A percentile compares a stretch with the other conserved stretches of the same genome.
Conservation (phyloP, 768 basidiomycete species). For the Rhodotorula diobovata region DNA sequence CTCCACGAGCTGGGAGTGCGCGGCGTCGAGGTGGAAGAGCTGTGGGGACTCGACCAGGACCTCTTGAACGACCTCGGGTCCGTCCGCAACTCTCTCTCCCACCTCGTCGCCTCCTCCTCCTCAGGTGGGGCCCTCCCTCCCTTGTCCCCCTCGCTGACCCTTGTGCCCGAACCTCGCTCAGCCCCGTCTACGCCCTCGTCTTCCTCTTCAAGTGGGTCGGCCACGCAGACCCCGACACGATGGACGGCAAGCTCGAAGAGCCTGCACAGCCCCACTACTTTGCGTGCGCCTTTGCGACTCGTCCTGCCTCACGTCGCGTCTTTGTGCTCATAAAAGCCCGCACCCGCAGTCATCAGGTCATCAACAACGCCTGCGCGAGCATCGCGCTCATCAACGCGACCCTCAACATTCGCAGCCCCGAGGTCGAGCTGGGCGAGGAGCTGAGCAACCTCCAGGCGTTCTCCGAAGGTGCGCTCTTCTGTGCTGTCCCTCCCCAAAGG, state of each 20-base stretch:
- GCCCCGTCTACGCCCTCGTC: constrained; percentile 79
- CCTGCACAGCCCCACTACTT: constrained; percentile 61
- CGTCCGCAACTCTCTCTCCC: background rate
- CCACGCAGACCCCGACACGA: constrained; percentile 41
- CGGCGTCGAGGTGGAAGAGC: constrained; percentile 80
- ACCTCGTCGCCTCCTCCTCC: background rate
- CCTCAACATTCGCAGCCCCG: constrained; percentile 27
- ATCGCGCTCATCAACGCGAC: constrained; percentile 38
- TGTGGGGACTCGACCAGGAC: constrained; percentile 67
- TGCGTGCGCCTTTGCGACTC: constrained; percentile 49
- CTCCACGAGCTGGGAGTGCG: constrained; percentile 67
- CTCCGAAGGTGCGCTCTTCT: constrained; percentile 19
- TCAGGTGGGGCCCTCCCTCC: background rate
- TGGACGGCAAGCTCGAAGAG: constrained; percentile 43
- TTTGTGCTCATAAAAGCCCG: background rate
- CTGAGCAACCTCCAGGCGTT: constrained; percentile 35
- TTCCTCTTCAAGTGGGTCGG: constrained; percentile 98
- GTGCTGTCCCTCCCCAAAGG: background rate
- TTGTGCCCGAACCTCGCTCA: constrained; percentile 45
- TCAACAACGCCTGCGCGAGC: constrained; percentile 82
- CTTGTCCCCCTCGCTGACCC: background rate
- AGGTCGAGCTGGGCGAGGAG: constrained; percentile 34
- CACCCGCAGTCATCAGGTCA: constrained; percentile 54
- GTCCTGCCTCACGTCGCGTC: background rate
- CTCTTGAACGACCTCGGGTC: constrained; percentile 22